Evolutionary conservation across 257 asterid species (phyloP).

Genomic region (Mentha longifolia): DNA sequence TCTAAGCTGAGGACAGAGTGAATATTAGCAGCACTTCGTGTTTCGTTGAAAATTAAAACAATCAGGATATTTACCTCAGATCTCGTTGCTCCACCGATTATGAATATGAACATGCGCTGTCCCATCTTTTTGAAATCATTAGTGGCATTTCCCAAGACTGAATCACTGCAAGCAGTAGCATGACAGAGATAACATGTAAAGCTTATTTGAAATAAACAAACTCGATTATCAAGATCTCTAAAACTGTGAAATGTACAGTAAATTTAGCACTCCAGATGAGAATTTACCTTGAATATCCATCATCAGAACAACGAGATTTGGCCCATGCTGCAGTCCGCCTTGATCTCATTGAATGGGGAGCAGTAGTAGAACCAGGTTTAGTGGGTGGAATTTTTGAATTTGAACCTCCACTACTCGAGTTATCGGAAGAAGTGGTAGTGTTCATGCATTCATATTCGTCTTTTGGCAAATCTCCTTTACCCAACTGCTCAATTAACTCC

Average conservation of each 20-base stretch:
- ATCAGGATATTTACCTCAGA: slow-evolving; percentile 68
- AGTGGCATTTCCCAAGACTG: slow-evolving; percentile 55
- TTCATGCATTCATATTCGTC: slow-evolving; percentile 84
- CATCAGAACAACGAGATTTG: slow-evolving; percentile 75
- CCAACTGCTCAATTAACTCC: slow-evolving; percentile 86
- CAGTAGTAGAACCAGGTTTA: slow-evolving; percentile 48
- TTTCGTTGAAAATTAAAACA: slow-evolving; percentile 20
- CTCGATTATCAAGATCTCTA: not conserved
- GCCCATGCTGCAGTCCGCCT: slow-evolving; percentile 98
- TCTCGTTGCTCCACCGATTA: slow-evolving; percentile 97
- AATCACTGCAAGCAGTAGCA: slow-evolving; percentile 59
- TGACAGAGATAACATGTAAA: slow-evolving; percentile 26
- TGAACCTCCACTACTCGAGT: slow-evolving; percentile 40
- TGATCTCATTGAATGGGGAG: slow-evolving; percentile 85
- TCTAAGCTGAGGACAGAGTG: slow-evolving; percentile 61
- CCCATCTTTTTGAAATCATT: slow-evolving; percentile 86
- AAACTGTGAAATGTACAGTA: not conserved
- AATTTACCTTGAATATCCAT: slow-evolving; percentile 82
- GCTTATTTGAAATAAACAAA: slow-evolving; percentile 2
- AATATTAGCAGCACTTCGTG: not conserved
- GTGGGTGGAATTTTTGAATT: slow-evolving; percentile 49
- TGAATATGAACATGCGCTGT: slow-evolving; percentile 80
- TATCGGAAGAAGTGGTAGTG: slow-evolving; percentile 43
- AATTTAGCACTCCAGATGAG: not conserved
- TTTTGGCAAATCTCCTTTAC: slow-evolving; percentile 75